Base-by-base conservation (phyloP, 2,329 filamentous ascomycete species). In the Colletotrichum tropicale region DNA sequence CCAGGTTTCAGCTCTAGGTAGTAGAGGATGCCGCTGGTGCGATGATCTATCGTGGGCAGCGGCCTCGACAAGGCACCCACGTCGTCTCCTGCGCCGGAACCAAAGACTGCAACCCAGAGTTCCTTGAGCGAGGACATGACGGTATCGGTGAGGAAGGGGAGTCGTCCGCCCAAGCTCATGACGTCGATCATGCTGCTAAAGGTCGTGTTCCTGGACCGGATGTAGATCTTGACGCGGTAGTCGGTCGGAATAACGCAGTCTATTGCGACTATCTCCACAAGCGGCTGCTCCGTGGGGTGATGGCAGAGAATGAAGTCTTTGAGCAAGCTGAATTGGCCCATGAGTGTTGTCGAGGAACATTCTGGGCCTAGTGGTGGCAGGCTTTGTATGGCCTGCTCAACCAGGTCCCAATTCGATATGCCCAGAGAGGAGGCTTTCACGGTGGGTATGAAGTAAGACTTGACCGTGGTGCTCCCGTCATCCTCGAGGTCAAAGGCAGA, bases 191-290 rank as follows among this genome's bases (percentile, higher is more conserved):
- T 79, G 4, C 78, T 80, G 5, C 68, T 68, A 48, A 85, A 85
- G 8, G 55, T 72, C 0, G 84, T 85, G 1, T 77, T 24, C 9
- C 79, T 78, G 8, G 70, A 77, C 16, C 85, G 78, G n/a, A 84
- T 78, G 72, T 86, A 86, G 48, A 86, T 80, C 65, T 86, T 85
- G 21, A 85, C 69, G 2, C 84, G 81, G 1, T 83, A 84, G 8
- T 81, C 66, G 1, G 68, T 30, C 2, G 78, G 70, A 9, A 77
- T 62, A 7, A 84, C 76, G 7, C 81, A 77, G 65, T 86, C 85
- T 9, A 85, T 78, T 1, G 82, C 84, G 28, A 86, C 32, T 76
- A 84, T 85, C 18, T 48, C 38, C 9, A n/a, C 38, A 13, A 24
- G 38, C 4, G 66, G 66, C 5, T 8, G 56, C 21, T 58, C 6